These are phyloP conservation scores for Penicillium sp. DNA, from an alignment of 2,329 filamentous ascomycete species.

Conservation along the genomic window DNA sequence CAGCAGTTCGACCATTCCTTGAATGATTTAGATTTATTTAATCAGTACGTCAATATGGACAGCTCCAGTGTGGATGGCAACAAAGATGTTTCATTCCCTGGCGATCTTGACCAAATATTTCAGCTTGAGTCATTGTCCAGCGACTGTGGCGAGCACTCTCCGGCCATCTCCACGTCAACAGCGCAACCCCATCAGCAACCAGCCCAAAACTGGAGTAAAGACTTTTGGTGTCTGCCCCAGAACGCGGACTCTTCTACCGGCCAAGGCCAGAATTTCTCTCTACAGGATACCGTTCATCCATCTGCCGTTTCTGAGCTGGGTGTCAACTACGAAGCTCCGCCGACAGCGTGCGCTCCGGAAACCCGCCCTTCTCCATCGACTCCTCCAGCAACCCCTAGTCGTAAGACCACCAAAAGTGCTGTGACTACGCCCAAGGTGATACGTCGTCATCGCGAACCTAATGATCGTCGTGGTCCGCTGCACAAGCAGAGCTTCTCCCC, in stretches of 20 bases:
- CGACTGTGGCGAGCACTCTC: slow-evolving; percentile 44
- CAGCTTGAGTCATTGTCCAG: slow-evolving; percentile 43
- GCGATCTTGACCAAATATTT: slow-evolving; percentile 47
- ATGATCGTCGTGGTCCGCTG: slow-evolving; percentile 32
- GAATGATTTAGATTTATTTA: slow-evolving; percentile 56
- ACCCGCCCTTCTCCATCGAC: slow-evolving; percentile 29
- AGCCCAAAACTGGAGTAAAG: slow-evolving; percentile 48
- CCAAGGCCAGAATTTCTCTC: too few species aligned
- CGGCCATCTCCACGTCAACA: slow-evolving; percentile 42
- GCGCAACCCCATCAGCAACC: slow-evolving; percentile 36
- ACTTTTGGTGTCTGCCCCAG: too few species aligned
- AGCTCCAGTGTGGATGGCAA: slow-evolving; percentile 43
- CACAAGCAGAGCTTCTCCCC: slow-evolving; percentile 40
- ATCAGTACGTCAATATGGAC: slow-evolving; percentile 54
- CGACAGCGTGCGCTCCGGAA: too few species aligned
- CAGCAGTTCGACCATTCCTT: slow-evolving; percentile 45
- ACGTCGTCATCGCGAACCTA: slow-evolving; percentile 35
- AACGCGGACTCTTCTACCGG: too few species aligned
- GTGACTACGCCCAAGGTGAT: slow-evolving; percentile 33
- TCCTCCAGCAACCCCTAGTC: slow-evolving; percentile 31
- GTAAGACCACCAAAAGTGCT: slow-evolving; percentile 31
- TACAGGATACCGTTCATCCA: slow-evolving; percentile 34
- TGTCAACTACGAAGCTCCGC: slow-evolving; percentile 28
- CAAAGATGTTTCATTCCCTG: slow-evolving; percentile 43
- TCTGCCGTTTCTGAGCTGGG: slow-evolving; percentile 29